Evolutionary conservation across 306 rosid genomes (phyloP), one percentile per base, ranked within the genome.

Genomic region (Canavalia ensiformis): DNA sequence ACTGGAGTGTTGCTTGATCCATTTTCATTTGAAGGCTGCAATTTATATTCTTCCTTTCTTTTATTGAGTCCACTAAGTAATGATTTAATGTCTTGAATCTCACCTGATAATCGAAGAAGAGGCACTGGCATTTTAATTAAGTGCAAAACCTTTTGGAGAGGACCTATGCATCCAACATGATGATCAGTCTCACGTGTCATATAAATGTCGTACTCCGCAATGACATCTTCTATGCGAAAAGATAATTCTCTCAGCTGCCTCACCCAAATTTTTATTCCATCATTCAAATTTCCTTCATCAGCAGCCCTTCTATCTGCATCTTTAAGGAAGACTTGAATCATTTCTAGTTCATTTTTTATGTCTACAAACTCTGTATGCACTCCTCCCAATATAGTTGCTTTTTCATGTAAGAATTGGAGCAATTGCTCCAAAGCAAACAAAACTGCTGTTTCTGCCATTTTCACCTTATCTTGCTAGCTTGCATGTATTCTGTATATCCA

Each of bases 381-480:
- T 6, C 83, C 63, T 1, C 71, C 45, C 2, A 46, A 11, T 0
- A 70, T 34, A 49, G 6, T 58, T 59, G 10, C 31, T 58, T 79
- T 62, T 33, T 79, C 52, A 6, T 34, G 9, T 6, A 69, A 68
- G 60, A 79, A 10, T 58, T 46, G 52, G 54, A 33, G 11, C 12
- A 79, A 33, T 70, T 59, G n/a, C 50, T 11, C 55, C 8, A 70
- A 35, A 2, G 60, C 55, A 70, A 59, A 79, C 2, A 1, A 46
- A 9, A 79, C 72, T 11, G 64, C 72, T 4, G 64, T 58, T 79
- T 70, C 77, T 58, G 83, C 83, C 83, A 79, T 79, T 58, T 51
- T 73, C 8, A 25, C 4, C 41, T 39, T 54, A 9, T 44, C 2
- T 4, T 44, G 37, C 37, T n/a, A 1, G 2, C 7, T 25, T 60